Percentiles rank a stretch among this genome's conserved stretches.
Conservation (phyloP, 495 filamentous ascomycete species). For the Trypethelium eluteriae region DNA sequence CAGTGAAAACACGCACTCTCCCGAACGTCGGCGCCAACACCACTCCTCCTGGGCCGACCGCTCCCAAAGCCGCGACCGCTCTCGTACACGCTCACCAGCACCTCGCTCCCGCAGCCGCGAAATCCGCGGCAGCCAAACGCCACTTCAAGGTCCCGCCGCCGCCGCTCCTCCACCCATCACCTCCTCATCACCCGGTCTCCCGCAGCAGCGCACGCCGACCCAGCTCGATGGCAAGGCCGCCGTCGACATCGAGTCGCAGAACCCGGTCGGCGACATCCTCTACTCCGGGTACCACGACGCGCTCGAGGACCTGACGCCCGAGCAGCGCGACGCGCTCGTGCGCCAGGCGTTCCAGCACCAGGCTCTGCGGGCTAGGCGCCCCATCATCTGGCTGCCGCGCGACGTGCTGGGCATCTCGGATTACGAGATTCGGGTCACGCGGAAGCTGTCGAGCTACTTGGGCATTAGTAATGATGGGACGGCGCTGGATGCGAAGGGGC, state of each 20-base stretch:
- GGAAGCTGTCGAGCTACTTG: conserved; percentile 49
- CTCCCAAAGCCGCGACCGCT: conserved; percentile 33
- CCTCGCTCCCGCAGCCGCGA: conserved; percentile 19
- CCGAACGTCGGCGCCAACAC: conserved; percentile 19
- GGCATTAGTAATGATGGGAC: conserved; percentile 17
- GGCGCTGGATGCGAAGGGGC: conserved; percentile 9
- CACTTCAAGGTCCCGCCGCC: conserved; percentile 31
- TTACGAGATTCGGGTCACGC: conserved; percentile 77
- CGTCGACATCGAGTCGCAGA: conserved; percentile 60
- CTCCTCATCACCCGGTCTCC: neutral
- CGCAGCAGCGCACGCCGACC: neutral
- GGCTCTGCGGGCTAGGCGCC: conserved; percentile 74
- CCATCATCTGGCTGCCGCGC: conserved; percentile 88
- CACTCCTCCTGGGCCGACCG: conserved; percentile 35
- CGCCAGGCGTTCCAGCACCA: conserved; percentile 86
- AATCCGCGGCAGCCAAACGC: conserved; percentile 27
- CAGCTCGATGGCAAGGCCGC: neutral
- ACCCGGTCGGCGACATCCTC: conserved; percentile 63
- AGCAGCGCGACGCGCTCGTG: conserved; percentile 80
- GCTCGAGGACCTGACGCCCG: conserved; percentile 87
- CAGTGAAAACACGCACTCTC: conserved; percentile 11
- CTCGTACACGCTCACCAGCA: conserved; percentile 39
- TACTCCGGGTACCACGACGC: conserved; percentile 84
- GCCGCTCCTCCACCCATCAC: neutral
- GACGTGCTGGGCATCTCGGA: conserved; percentile 87